Evolutionary conservation across 169 alveolate genomes (phyloP).

Genomic region (Cryptosporidium parvum): DNA sequence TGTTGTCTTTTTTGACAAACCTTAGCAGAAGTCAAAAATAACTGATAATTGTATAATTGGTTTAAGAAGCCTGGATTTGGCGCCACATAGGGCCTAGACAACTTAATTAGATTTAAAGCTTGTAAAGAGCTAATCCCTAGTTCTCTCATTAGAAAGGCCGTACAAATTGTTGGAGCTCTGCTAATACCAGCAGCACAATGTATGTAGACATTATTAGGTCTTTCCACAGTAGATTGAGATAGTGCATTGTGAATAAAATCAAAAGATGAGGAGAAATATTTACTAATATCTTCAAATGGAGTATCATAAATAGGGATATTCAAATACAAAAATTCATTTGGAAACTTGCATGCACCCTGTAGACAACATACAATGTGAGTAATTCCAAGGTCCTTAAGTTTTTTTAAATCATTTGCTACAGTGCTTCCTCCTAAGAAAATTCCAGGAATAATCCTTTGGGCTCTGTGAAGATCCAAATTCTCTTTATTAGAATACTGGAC

Average conservation of each 20-base stretch:
- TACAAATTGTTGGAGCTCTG: conserved; percentile 74
- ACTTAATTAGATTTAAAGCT: conserved; percentile 41
- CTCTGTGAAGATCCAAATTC: conserved; percentile 48
- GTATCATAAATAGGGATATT: conserved; percentile 58
- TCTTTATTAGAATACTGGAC: conserved; percentile 48
- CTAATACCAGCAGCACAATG: conserved; percentile 77
- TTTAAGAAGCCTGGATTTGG: conserved; percentile 64
- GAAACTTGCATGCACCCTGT: conserved; percentile 47
- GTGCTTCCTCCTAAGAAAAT: conserved; percentile 52
- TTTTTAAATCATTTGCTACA: conserved; percentile 44
- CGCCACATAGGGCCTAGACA: conserved; percentile 61
- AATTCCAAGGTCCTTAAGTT: conserved; percentile 51
- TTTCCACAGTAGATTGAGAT: conserved; percentile 25
- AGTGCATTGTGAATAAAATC: conserved; percentile 59
- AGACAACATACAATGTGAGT: conserved; percentile 66
- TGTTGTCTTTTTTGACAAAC: neutral
- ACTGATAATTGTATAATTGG: conserved; percentile 31
- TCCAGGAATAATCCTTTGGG: conserved; percentile 72
- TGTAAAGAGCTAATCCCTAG: conserved; percentile 41
- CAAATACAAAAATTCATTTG: conserved; percentile 37
- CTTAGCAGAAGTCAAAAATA: neutral
- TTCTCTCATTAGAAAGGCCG: conserved; percentile 67
- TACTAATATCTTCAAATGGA: conserved; percentile 66
- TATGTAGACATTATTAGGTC: conserved; percentile 44
- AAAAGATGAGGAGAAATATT: conserved; percentile 27